These are phyloP conservation scores for Saposhnikovia divaricata DNA, from an alignment of 129 eudicot species.

Conservation along the genomic window DNA sequence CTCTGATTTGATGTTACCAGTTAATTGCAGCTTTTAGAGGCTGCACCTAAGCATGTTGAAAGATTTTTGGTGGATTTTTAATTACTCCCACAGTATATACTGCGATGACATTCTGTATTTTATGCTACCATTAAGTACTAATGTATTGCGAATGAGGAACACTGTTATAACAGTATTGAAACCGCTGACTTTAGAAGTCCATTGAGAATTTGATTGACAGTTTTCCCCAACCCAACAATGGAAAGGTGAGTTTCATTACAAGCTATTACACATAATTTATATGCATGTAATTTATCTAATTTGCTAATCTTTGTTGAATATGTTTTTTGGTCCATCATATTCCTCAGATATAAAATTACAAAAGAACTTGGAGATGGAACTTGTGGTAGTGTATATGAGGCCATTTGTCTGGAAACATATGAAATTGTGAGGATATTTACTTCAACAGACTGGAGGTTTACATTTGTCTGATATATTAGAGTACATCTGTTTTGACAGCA, in stretches of 20 bases:
- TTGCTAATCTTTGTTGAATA: slow-evolving; percentile 3
- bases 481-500: neutral
- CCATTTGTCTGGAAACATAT: slow-evolving; percentile 61
- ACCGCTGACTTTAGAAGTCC: slow-evolving; percentile 68
- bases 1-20: slow-evolving; percentile 50
- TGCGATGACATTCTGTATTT: slow-evolving; percentile 36
- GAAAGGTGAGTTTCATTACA: slow-evolving; percentile 42
- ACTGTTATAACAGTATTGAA: slow-evolving; percentile 60
- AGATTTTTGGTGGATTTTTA: slow-evolving; percentile 35
- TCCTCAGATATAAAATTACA: slow-evolving; percentile 65
- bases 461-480: neutral
- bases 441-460: neutral
- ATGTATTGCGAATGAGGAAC: slow-evolving; percentile 44
- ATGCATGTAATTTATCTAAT: neutral
- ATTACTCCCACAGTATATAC: slow-evolving; percentile 45
- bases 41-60: slow-evolving; percentile 90
- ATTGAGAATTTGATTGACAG: slow-evolving; percentile 31
- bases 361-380: slow-evolving; percentile 97
- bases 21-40: slow-evolving; percentile 87
- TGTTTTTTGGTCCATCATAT: slow-evolving; percentile 14
- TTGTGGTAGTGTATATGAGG: slow-evolving; percentile 86
- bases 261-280: neutral
- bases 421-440: slow-evolving; percentile 60
- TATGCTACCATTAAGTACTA: slow-evolving; percentile 31
- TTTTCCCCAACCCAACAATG: slow-evolving; percentile 43